These are phyloP conservation scores for Coemansia sp. DNA, from an alignment of 192 early-diverging fungal genomes.

Conservation along the genomic window DNA sequence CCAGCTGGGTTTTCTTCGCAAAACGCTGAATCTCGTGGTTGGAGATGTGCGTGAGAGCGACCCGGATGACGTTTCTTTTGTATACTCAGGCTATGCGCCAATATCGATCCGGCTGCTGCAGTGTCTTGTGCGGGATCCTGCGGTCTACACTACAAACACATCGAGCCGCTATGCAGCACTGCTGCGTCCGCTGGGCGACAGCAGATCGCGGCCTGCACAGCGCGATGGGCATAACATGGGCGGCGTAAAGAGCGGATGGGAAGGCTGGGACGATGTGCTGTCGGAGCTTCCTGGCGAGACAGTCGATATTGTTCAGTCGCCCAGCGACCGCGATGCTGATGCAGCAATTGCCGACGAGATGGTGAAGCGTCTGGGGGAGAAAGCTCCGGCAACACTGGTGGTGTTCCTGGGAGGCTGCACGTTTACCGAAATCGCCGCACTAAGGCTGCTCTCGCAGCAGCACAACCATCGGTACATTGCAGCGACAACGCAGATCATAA, in stretches of 20 bases:
- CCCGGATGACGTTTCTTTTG: conserved; percentile 87
- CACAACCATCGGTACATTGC: conserved; percentile 80
- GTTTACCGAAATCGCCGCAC: conserved; percentile 86
- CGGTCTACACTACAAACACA: conserved; percentile 28
- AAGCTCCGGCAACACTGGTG: conserved; percentile 75
- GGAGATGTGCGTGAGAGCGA: conserved; percentile 85
- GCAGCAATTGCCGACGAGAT: conserved; percentile 19
- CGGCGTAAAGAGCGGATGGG: conserved; percentile 71
- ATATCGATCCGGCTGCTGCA: conserved; percentile 88
- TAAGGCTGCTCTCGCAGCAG: conserved; percentile 84
- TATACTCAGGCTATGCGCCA: conserved; percentile 96
- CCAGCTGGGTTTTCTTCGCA: conserved; percentile 57
- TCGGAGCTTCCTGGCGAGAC: conserved; percentile 74
- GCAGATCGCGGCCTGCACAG: conserved; percentile 17
- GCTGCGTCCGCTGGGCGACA: conserved; percentile 45
- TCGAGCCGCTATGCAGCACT: conserved; percentile 48
- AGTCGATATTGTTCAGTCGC: conserved; percentile 75
- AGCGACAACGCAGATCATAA: conserved; percentile 88
- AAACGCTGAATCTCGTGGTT: conserved; percentile 75
- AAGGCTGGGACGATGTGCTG: conserved; percentile 85
- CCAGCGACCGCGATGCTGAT: conserved; percentile 58
- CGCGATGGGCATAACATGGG: conserved; percentile 26
- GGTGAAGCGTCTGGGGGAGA: conserved; percentile 53
- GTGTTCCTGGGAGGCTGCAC: conserved; percentile 97
- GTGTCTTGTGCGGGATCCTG: conserved; percentile 60